These are phyloP conservation scores for Neurospora terricola DNA, from an alignment of 495 filamentous ascomycete species.

Conservation along the genomic window DNA sequence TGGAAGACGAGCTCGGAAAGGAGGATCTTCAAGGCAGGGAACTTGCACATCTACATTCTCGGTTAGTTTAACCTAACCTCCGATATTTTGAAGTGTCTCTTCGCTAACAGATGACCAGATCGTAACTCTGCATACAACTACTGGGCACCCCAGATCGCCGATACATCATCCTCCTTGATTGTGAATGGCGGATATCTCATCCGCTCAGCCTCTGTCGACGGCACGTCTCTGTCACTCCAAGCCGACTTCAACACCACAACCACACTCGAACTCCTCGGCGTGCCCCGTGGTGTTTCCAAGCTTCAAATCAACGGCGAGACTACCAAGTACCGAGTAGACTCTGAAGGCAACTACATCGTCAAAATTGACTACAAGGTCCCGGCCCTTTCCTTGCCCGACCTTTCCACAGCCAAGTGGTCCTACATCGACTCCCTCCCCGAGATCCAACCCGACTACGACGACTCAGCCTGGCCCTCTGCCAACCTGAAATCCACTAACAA, in stretches of 20 bases:
- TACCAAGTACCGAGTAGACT: conserved; percentile 28
- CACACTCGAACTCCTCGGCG: conserved; percentile 51
- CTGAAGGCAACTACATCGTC: conserved; percentile 43
- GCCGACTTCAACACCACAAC: conserved; percentile 67
- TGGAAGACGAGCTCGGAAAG: conserved; percentile 3
- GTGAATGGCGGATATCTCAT: conserved; percentile 70
- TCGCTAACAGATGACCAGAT: conserved; percentile 22
- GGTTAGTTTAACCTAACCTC: conserved; percentile 7
- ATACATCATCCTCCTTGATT: conserved; percentile 37
- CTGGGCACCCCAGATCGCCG: conserved; percentile 52
- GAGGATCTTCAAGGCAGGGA: conserved; percentile 39
- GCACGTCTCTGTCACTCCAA: conserved; percentile 44
- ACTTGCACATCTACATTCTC: conserved; percentile 44
- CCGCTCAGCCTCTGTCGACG: conserved; percentile 46
- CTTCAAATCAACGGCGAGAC: conserved; percentile 52
- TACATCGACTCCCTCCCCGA: conserved; percentile 64
- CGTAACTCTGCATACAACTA: conserved; percentile 69
- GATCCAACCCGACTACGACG: conserved; percentile 51
- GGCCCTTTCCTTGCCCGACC: conserved; percentile 39
- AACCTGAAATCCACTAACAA: conserved; percentile 48
- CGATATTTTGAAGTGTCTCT: not conserved
- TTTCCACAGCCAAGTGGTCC: conserved; percentile 56
- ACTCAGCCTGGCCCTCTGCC: conserved; percentile 54
- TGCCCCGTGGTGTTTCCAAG: conserved; percentile 35
- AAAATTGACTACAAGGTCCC: conserved; percentile 45